phyloP scores from a whole-genome alignment of 352 stramenopile species.

The Globisporangium spinosum region DNA sequence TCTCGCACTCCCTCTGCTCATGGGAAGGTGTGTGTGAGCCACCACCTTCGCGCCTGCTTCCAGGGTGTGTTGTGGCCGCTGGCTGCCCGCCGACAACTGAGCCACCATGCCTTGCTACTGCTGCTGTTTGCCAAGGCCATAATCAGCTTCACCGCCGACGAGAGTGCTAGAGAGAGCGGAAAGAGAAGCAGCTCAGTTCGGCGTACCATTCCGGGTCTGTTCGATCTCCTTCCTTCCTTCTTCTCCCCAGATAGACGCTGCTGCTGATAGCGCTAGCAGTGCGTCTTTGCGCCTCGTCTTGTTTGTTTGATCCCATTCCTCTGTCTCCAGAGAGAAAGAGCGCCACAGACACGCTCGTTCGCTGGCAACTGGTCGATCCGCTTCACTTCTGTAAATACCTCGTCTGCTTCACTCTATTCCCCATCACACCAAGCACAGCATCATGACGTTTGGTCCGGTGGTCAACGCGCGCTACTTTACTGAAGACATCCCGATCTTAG shows the following conservation, averaged over 20 bases:
- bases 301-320: not conserved
- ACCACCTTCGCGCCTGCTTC: not conserved
- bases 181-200: slow-evolving; percentile 4
- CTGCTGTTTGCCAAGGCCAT: not conserved
- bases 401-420: slow-evolving; percentile 5
- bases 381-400: slow-evolving; percentile 11
- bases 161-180: slow-evolving; percentile 6
- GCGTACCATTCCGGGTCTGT: not conserved
- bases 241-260: not conserved
- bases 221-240: not conserved
- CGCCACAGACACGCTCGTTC: slow-evolving; percentile 2
- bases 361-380: not conserved
- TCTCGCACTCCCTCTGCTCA: slow-evolving; percentile 1
- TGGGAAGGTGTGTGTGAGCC: slow-evolving; percentile 5
- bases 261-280: not conserved
- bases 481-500: slow-evolving; percentile 11
- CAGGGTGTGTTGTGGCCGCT: not conserved
- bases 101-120: not conserved
- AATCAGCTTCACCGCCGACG: not conserved
- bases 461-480: slow-evolving; percentile 13
- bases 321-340: not conserved
- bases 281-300: not conserved
- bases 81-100: not conserved
- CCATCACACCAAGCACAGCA: not conserved
- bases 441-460: slow-evolving; percentile 13